Conservation (phyloP, 78 protist species). For the Neovahlkampfia damariscottae region DNA sequence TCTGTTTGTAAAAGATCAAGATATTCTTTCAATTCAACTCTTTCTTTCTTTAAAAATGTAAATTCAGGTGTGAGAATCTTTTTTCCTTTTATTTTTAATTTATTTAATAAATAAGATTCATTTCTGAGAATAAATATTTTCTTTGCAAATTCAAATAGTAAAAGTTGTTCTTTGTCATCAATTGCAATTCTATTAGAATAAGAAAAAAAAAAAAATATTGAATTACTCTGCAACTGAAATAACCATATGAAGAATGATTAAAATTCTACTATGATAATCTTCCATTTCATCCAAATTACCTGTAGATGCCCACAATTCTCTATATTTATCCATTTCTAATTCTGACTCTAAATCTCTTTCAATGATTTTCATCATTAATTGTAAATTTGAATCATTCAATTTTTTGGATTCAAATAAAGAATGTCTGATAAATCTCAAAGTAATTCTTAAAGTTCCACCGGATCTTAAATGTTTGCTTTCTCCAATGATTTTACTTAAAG, state of each 20-base stretch:
- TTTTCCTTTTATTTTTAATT: too few species aligned
- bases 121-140: too few species aligned
- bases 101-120: too few species aligned
- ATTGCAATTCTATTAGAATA: too few species aligned
- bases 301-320: constrained; percentile 4
- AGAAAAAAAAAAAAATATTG: too few species aligned
- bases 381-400: neutral
- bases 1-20: too few species aligned
- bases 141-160: too few species aligned
- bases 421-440: neutral
- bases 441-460: neutral
- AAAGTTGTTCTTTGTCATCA: too few species aligned
- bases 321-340: neutral
- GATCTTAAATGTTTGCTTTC: constrained; percentile 1
- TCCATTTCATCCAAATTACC: constrained; percentile 4
- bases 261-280: neutral
- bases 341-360: neutral
- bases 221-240: too few species aligned
- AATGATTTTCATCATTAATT: neutral
- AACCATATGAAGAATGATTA: neutral
- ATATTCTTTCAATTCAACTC: too few species aligned
- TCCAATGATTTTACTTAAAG: neutral
- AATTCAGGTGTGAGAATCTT: too few species aligned
- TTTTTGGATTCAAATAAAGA: neutral
- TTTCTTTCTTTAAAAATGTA: too few species aligned